These are phyloP conservation scores for Fusarium sp. DNA, from an alignment of 2,329 filamentous ascomycete species.

Conservation along the genomic window DNA sequence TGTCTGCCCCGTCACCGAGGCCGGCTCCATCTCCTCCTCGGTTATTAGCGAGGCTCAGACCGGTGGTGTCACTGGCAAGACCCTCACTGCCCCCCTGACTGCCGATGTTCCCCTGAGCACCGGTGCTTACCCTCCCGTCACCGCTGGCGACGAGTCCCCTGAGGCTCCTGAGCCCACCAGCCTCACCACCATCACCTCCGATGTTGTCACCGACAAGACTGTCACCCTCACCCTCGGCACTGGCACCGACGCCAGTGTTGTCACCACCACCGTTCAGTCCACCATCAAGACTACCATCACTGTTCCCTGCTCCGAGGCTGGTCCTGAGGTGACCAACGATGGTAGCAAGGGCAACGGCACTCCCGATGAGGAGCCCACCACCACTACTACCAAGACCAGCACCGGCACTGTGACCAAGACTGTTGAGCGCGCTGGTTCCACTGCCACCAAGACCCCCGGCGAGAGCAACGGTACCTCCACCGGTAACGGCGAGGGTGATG, in stretches of 20 bases:
- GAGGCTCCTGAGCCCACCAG: conserved; percentile 3
- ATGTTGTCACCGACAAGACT: conserved; percentile 47
- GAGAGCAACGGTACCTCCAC: conserved; percentile 29
- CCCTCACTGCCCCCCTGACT: conserved; percentile 36
- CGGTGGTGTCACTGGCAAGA: conserved; percentile 50
- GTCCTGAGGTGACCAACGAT: conserved; percentile 25
- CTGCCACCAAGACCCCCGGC: conserved; percentile 33
- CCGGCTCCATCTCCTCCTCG: conserved; percentile 53
- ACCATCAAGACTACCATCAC: conserved; percentile 54
- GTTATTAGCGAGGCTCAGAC: conserved; percentile 50
- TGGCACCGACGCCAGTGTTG: conserved; percentile 44
- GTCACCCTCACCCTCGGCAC: conserved; percentile 50
- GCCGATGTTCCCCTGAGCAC: conserved; percentile 41
- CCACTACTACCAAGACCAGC: conserved; percentile 51
- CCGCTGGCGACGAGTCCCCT: conserved; percentile 18
- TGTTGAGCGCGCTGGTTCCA: conserved; percentile 40
- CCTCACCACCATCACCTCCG: conserved; percentile 41
- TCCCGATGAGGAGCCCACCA: conserved; percentile 47
- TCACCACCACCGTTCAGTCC: conserved; percentile 57
- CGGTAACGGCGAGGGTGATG: conserved; percentile 8
- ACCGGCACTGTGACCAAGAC: conserved; percentile 51
- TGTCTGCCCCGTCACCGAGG: conserved; percentile 59
- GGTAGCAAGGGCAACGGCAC: conserved; percentile 33
- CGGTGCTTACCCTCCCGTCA: conserved; percentile 44
- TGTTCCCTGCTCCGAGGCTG: conserved; percentile 38